These are phyloP conservation scores for Byssoonygena ceratinophila DNA, from an alignment of 2,329 filamentous ascomycete genomes.

Conservation along the genomic window DNA sequence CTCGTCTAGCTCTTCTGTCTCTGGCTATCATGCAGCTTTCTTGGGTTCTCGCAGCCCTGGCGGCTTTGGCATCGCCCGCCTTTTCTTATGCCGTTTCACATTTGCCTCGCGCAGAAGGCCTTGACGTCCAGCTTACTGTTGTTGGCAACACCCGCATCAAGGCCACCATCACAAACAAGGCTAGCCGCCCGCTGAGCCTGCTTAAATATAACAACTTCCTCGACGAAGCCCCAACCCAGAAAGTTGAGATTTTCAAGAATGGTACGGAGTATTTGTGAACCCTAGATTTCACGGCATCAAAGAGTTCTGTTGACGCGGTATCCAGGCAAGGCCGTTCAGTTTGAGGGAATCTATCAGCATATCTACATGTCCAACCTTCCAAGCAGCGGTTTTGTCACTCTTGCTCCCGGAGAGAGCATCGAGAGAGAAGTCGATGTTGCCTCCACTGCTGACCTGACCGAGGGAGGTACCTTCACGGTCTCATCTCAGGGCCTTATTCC, in stretches of 20 bases:
- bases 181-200: neutral
- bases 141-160: constrained; percentile 14
- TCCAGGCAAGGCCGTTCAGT: constrained; percentile 8
- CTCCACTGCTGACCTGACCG: constrained; percentile 12
- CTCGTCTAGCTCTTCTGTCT: neutral
- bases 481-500: constrained; percentile 10
- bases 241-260: constrained; percentile 11
- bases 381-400: constrained; percentile 3
- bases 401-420: constrained; percentile 9
- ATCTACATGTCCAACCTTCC: constrained; percentile 2
- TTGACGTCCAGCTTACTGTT: constrained; percentile 12
- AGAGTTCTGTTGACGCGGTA: neutral
- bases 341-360: constrained; percentile 9
- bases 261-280: constrained; percentile 4
- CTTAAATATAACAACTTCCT: constrained; percentile 14
- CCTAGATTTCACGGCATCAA: neutral
- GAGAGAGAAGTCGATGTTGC: constrained; percentile 14
- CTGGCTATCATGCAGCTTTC: constrained; percentile 7
- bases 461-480: constrained; percentile 10
- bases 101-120: constrained; percentile 3
- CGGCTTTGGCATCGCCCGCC: constrained; percentile 5
- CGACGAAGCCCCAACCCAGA: constrained; percentile 10
- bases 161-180: constrained; percentile 14
- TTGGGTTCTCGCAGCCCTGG: constrained; percentile 5
- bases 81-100: constrained; percentile 2